Percentiles rank a stretch among this genome's conserved stretches.
Evolutionary conservation across 345 rosid genomes (phyloP).

Genomic region (Melastoma malabathricum): DNA sequence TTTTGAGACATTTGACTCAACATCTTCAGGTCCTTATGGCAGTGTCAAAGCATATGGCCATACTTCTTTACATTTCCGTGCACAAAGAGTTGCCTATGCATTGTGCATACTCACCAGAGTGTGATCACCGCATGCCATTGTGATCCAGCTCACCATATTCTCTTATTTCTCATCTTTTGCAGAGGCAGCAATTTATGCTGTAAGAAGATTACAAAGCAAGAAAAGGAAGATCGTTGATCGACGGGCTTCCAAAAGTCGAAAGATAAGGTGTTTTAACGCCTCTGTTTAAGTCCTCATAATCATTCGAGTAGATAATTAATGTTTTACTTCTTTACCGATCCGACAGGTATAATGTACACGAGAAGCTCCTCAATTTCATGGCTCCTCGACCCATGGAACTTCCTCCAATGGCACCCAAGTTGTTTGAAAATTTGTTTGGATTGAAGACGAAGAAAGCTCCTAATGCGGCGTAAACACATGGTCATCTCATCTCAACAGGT

Average conservation of each 20-base stretch:
- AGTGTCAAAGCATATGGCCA: too few relatives aligned
- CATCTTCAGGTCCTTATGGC: conserved; percentile 38
- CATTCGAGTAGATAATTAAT: background rate
- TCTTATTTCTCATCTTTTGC: conserved; percentile 8
- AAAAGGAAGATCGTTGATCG: conserved; percentile 81
- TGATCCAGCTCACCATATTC: background rate
- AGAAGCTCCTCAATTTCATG: conserved; percentile 76
- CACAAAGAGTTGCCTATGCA: too few relatives aligned
- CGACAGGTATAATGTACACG: conserved; percentile 65
- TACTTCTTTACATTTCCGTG: too few relatives aligned
- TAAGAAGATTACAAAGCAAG: conserved; percentile 60
- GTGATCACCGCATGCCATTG: too few relatives aligned
- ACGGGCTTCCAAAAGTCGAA: conserved; percentile 81
- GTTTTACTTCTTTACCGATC: background rate
- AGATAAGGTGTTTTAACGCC: conserved; percentile 39
- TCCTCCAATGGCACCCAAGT: conserved; percentile 60
- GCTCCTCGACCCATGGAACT: conserved; percentile 46
- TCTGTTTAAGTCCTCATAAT: background rate
- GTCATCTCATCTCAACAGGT: background rate
- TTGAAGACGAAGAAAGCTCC: conserved; percentile 25
- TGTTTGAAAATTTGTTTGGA: conserved; percentile 74
- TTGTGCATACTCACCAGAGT: too few relatives aligned
- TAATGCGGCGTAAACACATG: conserved; percentile 9
- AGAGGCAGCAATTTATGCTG: conserved; percentile 63
- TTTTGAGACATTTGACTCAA: conserved; percentile 60